phyloP scores from a whole-genome alignment of 2,329 filamentous ascomycete genomes.

The Pyricularia pennisetigena region DNA sequence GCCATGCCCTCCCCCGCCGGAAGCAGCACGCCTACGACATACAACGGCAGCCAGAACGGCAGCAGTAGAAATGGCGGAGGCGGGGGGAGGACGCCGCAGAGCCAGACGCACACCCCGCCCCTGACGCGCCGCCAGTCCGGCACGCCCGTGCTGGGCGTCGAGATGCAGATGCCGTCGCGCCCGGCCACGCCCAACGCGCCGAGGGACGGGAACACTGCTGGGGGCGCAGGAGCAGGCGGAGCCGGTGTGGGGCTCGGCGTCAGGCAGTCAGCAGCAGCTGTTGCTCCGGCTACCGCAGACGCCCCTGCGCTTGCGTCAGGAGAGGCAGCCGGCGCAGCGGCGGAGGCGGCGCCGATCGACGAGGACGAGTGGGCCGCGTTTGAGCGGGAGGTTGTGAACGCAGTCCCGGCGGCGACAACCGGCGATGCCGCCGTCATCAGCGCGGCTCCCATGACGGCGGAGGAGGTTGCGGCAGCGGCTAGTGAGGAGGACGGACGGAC shows the following conservation, averaged over 20 bases:
- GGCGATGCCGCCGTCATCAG: constrained; percentile 50
- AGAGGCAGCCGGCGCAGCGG: constrained; percentile 15
- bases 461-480: constrained; percentile 42
- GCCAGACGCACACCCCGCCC: constrained; percentile 24
- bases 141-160: constrained; percentile 44
- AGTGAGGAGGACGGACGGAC: constrained; percentile 39
- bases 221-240: constrained; percentile 1
- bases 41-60: neutral
- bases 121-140: constrained; percentile 37
- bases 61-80: neutral
- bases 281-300: constrained; percentile 8
- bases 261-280: constrained; percentile 25
- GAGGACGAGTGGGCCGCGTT: constrained; percentile 84
- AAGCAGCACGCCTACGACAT: neutral
- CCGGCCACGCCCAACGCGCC: constrained; percentile 47
- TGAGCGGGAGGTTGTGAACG: constrained; percentile 62
- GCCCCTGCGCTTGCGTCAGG: constrained; percentile 5
- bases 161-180: constrained; percentile 53
- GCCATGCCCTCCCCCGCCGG: constrained; percentile 1
- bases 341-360: constrained; percentile 38
- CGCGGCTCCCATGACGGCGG: constrained; percentile 56
- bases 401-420: constrained; percentile 21
- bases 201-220: constrained; percentile 17
- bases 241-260: constrained; percentile 27
- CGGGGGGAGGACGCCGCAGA: constrained; percentile 8